phyloP scores from a whole-genome alignment of 805 yeast genomes.

The Yarrowia sp. region DNA sequence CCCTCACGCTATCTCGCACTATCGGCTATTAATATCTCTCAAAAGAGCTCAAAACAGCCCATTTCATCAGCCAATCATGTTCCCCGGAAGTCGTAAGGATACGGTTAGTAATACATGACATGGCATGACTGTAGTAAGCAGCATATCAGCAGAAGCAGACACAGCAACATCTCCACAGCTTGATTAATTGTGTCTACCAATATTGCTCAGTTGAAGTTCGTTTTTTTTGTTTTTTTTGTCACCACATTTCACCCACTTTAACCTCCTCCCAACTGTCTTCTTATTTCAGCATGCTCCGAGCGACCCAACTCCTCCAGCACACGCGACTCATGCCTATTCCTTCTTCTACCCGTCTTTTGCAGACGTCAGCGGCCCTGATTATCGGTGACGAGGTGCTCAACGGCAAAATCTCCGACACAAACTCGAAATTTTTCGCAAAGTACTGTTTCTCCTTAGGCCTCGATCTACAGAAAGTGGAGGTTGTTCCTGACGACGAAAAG shows the following conservation, averaged over 20 bases:
- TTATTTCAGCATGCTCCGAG: neutral
- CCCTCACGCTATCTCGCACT: no score
- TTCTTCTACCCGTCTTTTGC: slow-evolving; percentile 20
- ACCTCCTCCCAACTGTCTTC: neutral
- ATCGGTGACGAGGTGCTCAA: slow-evolving; percentile 89
- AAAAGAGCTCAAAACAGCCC: no score
- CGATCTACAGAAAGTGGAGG: slow-evolving; percentile 61
- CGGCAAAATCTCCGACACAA: slow-evolving; percentile 79
- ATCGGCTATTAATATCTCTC: no score
- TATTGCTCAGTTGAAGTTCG: no score
- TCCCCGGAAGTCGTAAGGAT: no score
- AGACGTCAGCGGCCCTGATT: slow-evolving; percentile 42
- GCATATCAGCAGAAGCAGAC: no score
- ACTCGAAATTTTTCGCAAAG: slow-evolving; percentile 68
- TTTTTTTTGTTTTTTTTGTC: neutral
- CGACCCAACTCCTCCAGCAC: slow-evolving; percentile 14
- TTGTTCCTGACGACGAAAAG: slow-evolving; percentile 71
- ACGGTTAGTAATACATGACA: no score
- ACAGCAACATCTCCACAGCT: no score
- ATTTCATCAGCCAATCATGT: no score
- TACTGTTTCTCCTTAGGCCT: slow-evolving; percentile 67
- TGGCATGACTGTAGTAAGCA: no score
- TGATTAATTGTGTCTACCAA: no score
- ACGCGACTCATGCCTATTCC: slow-evolving; percentile 22
- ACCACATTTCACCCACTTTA: neutral